Evolutionary conservation across 2,329 filamentous ascomycete species (phyloP).

Genomic region (Talaromyces amestolkiae): DNA sequence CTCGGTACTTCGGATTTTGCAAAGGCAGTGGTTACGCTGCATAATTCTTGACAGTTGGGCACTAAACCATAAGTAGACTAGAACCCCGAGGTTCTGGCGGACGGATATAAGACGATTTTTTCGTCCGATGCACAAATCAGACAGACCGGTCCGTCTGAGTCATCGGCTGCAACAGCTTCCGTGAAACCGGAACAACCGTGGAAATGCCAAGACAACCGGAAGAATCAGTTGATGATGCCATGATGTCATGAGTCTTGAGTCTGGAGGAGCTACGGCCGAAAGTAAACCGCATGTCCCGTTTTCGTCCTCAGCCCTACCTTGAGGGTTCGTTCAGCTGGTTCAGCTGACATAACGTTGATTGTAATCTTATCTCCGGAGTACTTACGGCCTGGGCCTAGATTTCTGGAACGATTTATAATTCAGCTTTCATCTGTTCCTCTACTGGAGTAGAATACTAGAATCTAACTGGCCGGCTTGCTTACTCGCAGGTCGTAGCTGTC

Average conservation of each 20-base stretch:
- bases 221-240: neutral
- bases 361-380: neutral
- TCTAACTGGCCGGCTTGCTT: neutral
- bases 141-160: neutral
- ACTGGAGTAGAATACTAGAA: too few species aligned
- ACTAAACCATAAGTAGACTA: neutral
- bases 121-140: neutral
- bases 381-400: neutral
- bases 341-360: neutral
- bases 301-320: neutral
- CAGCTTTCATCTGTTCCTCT: neutral
- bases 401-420: neutral
- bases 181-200: neutral
- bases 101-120: neutral
- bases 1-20: neutral
- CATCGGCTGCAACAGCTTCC: neutral
- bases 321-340: neutral
- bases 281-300: neutral
- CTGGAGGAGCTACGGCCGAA: neutral
- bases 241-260: neutral
- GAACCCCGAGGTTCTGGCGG: neutral
- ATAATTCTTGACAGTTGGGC: neutral
- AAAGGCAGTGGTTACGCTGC: neutral
- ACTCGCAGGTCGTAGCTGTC: neutral
- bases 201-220: neutral